Conservation (phyloP, 2,329 filamentous ascomycete genomes). For the Pestalotiopsis fici region DNA sequence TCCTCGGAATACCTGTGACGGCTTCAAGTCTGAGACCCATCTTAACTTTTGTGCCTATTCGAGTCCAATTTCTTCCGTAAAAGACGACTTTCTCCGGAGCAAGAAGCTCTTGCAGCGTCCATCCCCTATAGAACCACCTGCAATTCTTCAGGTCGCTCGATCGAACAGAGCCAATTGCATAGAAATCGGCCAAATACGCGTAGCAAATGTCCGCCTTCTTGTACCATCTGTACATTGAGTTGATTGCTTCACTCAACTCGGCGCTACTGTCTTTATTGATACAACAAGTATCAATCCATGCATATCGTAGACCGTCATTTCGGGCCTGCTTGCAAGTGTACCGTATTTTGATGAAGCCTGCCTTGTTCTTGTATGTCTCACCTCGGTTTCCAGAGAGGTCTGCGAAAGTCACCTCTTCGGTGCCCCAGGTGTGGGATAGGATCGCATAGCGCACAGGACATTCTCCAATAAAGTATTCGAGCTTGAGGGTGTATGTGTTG, state of each 20-base stretch:
- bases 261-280: neutral
- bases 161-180: too few relatives aligned
- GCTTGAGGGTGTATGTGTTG: neutral
- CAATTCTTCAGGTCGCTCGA: neutral
- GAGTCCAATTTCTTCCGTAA: neutral
- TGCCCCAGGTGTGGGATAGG: neutral
- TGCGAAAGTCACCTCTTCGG: neutral
- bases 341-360: neutral
- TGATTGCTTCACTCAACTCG: neutral
- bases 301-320: neutral
- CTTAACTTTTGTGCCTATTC: neutral
- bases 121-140: conserved; percentile 7
- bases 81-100: neutral
- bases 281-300: neutral
- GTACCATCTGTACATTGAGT: neutral
- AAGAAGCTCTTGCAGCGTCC: conserved; percentile 10
- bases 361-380: neutral
- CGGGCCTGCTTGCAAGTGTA: neutral
- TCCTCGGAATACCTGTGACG: neutral
- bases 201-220: neutral
- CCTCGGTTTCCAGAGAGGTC: neutral
- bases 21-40: neutral
- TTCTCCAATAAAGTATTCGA: neutral
- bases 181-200: neutral
- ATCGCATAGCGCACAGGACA: neutral